Conservation (phyloP, 768 basidiomycete species). For the Lentinula edodes region DNA sequence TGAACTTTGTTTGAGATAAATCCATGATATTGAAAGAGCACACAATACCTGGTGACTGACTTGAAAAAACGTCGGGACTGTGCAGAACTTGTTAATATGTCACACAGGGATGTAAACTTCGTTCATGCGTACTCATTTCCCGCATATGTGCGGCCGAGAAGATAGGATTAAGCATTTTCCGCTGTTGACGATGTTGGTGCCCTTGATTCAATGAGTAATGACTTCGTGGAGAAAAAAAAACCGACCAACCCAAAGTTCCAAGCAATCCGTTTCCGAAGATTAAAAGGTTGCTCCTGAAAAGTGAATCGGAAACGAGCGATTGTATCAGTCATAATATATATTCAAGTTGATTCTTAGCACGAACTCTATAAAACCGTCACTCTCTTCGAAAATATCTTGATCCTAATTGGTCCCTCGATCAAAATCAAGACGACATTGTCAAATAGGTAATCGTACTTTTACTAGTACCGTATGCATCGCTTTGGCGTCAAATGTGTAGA, state of each 20-base stretch:
- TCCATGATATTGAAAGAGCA: not conserved
- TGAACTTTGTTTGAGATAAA: not conserved
- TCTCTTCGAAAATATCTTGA: slow-evolving; percentile 1
- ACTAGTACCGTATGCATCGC: slow-evolving; percentile 1
- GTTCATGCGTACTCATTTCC: slow-evolving; percentile 19
- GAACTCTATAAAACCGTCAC: not conserved
- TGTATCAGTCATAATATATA: not conserved
- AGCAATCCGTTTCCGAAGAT: slow-evolving; percentile 2
- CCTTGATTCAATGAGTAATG: not conserved
- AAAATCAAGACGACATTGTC: not conserved
- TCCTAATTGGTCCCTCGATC: not conserved
- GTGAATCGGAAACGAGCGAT: not conserved
- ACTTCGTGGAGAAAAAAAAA: not conserved
- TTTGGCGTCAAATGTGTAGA: slow-evolving; percentile 1
- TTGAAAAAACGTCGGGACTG: slow-evolving; percentile 1
- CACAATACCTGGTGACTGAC: not conserved
- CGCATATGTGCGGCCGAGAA: slow-evolving; percentile 29
- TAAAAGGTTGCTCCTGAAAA: not conserved
- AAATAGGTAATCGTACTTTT: not conserved
- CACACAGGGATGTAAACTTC: not conserved
- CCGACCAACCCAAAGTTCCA: not conserved
- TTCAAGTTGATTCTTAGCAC: not conserved
- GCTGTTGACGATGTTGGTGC: slow-evolving; percentile 25
- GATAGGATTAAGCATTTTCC: slow-evolving; percentile 29
- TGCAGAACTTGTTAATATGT: slow-evolving; percentile 1